Percentiles rank a stretch among this genome's conserved stretches.
These are phyloP conservation scores for Botrytis sinoallii DNA, from an alignment of 2,329 filamentous ascomycete species.

Conservation along the genomic window DNA sequence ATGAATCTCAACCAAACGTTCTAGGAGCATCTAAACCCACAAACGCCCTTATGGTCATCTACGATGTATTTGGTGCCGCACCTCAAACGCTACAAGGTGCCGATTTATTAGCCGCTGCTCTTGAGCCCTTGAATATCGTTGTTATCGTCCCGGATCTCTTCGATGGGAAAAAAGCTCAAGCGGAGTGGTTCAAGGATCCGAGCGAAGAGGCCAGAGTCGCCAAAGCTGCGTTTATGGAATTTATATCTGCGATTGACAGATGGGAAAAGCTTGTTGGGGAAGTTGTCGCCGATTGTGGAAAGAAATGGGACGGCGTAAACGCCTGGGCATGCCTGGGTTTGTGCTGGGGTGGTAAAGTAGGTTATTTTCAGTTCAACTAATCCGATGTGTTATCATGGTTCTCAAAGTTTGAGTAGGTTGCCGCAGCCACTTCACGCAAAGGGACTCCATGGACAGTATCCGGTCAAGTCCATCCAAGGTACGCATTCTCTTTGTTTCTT, in stretches of 20 bases:
- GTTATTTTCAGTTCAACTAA: background rate
- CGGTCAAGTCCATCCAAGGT: constrained; percentile 34
- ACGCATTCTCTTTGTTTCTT: background rate
- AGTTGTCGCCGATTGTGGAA: constrained; percentile 33
- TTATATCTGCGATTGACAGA: background rate
- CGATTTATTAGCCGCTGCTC: constrained; percentile 57
- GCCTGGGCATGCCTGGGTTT: constrained; percentile 38
- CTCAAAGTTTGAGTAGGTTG: constrained; percentile 21
- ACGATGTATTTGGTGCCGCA: constrained; percentile 66
- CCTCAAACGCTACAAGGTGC: constrained; percentile 67
- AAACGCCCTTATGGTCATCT: constrained; percentile 57
- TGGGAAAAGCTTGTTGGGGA: constrained; percentile 36
- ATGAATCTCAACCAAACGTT: constrained; percentile 36
- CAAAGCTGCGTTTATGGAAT: constrained; percentile 17
- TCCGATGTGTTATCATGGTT: background rate
- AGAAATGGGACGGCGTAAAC: constrained; percentile 51
- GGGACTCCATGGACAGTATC: constrained; percentile 28
- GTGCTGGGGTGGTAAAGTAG: constrained; percentile 36
- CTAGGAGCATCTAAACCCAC: constrained; percentile 45
- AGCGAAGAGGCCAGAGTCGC: constrained; percentile 45
- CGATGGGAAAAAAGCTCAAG: constrained; percentile 52
- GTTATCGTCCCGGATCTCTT: constrained; percentile 93
- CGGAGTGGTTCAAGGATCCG: constrained; percentile 50
- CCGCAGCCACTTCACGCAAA: constrained; percentile 24
- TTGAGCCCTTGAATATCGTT: constrained; percentile 43